phyloP scores from a whole-genome alignment of 106 monocot species.

The Vanilla planifolia region DNA sequence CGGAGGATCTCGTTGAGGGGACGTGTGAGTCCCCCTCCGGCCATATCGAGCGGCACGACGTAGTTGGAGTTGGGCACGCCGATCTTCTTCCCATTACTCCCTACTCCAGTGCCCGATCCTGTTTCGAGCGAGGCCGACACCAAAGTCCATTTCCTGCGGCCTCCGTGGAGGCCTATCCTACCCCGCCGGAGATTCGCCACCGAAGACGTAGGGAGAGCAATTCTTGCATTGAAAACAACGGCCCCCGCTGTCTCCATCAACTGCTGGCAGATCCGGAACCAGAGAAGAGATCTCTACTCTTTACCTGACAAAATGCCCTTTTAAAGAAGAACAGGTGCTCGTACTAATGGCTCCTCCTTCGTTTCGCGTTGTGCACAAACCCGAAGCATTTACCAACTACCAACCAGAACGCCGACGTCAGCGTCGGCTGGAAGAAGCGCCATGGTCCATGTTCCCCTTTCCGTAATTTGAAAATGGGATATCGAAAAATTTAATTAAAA shows the following conservation, averaged over 20 bases:
- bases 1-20: conserved; percentile 80
- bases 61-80: conserved; percentile 60
- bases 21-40: conserved; percentile 38
- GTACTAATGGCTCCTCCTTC: no score
- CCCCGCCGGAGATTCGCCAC: not conserved
- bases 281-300: no score
- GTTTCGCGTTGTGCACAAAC: no score
- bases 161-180: not conserved
- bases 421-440: no score
- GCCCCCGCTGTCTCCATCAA: conserved; percentile 4
- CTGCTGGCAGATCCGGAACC: no score
- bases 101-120: not conserved
- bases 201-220: not conserved
- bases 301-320: no score
- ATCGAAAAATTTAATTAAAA: no score
- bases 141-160: not conserved
- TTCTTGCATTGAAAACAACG: not conserved
- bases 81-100: conserved; percentile 13
- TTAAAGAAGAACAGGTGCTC: no score
- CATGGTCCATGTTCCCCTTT: no score
- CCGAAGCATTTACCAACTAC: no score
- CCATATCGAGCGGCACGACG: conserved; percentile 75
- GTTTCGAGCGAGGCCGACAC: not conserved
- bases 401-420: no score
- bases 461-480: no score